Evolutionary conservation across 2,329 filamentous ascomycete species (phyloP).

Genomic region (Paecilomyces sp.): DNA sequence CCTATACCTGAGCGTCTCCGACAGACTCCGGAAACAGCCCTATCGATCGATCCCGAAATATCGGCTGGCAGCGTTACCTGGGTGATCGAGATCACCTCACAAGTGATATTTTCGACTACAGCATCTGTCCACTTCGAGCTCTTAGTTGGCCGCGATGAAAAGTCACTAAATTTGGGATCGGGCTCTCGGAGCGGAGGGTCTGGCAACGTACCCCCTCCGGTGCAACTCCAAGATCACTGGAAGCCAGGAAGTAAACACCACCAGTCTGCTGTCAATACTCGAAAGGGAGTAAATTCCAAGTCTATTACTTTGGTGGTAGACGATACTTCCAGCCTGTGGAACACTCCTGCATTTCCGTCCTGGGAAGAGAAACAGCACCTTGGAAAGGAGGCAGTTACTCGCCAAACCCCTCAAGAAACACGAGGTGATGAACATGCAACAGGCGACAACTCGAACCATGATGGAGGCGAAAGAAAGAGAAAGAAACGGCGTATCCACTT

Average conservation of each 20-base stretch:
- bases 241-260: constrained; percentile 49
- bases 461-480: constrained; percentile 16
- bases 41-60: constrained; percentile 21
- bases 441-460: constrained; percentile 4
- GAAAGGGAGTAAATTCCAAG: constrained; percentile 74
- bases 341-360: constrained; percentile 73
- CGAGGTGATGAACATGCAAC: constrained; percentile 1
- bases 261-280: constrained; percentile 54
- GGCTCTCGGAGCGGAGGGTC: constrained; percentile 52
- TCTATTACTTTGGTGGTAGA: constrained; percentile 73
- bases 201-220: constrained; percentile 49
- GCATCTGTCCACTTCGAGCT: constrained; percentile 86
- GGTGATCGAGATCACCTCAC: constrained; percentile 85
- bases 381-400: constrained; percentile 21
- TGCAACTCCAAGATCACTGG: constrained; percentile 70
- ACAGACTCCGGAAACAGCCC: constrained; percentile 40
- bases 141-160: constrained; percentile 75
- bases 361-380: constrained; percentile 39
- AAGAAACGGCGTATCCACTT: constrained; percentile 66
- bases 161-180: constrained; percentile 65
- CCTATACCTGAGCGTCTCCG: constrained; percentile 72
- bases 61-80: constrained; percentile 61
- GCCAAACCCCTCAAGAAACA: constrained; percentile 13
- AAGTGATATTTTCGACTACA: constrained; percentile 87
- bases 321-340: constrained; percentile 86